A percentile compares a stretch with the other conserved stretches of the same genome.
Evolutionary conservation across 139 green algal species (phyloP).

Genomic region (Edaphochlamys debaryana): DNA sequence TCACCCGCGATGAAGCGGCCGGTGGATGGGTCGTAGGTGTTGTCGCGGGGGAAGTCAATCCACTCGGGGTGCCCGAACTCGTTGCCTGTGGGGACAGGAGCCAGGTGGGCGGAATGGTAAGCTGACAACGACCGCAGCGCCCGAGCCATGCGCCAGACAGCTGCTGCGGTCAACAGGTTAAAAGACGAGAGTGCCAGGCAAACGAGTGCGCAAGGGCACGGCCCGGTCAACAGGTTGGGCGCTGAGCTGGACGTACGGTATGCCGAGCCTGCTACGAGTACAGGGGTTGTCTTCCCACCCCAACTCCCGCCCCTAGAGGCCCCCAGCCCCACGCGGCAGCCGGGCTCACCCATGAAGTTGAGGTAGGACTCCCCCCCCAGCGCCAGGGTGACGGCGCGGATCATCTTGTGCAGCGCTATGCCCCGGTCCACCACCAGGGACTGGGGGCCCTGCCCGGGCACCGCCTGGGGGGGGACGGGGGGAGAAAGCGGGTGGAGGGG

Average conservation of each 20-base stretch:
- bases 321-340: too few species aligned
- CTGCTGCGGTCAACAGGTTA: too few species aligned
- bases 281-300: too few species aligned
- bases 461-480: neutral
- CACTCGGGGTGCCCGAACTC: conserved; percentile 96
- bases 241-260: too few species aligned
- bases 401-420: conserved; percentile 98
- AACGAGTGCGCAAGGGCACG: too few species aligned
- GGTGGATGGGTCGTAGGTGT: conserved; percentile 87
- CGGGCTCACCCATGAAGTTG: conserved; percentile 97
- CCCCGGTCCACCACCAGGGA: conserved; percentile 84
- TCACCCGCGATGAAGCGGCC: conserved; percentile 77
- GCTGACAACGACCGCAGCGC: too few species aligned
- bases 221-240: too few species aligned
- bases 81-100: conserved; percentile 82
- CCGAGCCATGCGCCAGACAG: too few species aligned
- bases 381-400: conserved; percentile 92
- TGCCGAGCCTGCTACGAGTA: too few species aligned
- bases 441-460: conserved; percentile 43
- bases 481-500: neutral
- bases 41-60: conserved; percentile 96
- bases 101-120: too few species aligned
- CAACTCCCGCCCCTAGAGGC: too few species aligned
- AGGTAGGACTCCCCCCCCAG: conserved; percentile 96
- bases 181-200: too few species aligned